Evolutionary conservation across 164 flowering plant species (phyloP), one percentile per base, ranked within the genome.

Genomic region (Dillenia turbinata): DNA sequence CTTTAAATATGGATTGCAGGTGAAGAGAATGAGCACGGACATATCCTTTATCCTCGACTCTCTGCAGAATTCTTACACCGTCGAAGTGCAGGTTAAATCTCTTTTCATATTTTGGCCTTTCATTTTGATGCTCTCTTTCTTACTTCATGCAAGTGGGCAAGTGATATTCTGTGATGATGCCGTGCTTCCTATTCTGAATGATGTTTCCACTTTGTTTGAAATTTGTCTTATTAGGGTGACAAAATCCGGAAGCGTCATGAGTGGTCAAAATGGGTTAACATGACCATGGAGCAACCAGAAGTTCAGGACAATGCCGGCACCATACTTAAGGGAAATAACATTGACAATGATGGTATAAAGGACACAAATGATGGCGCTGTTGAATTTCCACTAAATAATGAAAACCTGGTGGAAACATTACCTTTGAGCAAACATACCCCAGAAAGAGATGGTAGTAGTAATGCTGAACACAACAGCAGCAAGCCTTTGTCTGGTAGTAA

Each of bases 21-120:
- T 93, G 56, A 89, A 86, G 72, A 80, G 64, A 63, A 83, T 90
- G 97, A 77, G 85, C 49, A 78, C 84, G 33, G 83, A 89, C 62
- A 72, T 90, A 56, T 73, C 78, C n/a, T 81, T 87, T 73, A 90
- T 94, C 58, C 69, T 87, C 50, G 89, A 89, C 68, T 83, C 97
- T 16, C 57, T 94, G 78, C 81, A 67, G 51, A 72, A 73, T 70
- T 94, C 97, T 14, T 65, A 59, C 57, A 49, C 75, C 9, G 67
- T 94, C 12, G 97, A 94, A 78, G 92, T 91, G 66, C 90, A 83
- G 97, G 97, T 87, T 45, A 64, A 71, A 56, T 63, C 53, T 52
- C 17, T 56, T 49, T 49, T 33, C 56, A 56, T 46, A 57, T 60
- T 14, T 47, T 46, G 5, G 45, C 45, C 45, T 49, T 44, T 61